Conservation (phyloP, 306 rosid species). For the Mimosa pudica region DNA sequence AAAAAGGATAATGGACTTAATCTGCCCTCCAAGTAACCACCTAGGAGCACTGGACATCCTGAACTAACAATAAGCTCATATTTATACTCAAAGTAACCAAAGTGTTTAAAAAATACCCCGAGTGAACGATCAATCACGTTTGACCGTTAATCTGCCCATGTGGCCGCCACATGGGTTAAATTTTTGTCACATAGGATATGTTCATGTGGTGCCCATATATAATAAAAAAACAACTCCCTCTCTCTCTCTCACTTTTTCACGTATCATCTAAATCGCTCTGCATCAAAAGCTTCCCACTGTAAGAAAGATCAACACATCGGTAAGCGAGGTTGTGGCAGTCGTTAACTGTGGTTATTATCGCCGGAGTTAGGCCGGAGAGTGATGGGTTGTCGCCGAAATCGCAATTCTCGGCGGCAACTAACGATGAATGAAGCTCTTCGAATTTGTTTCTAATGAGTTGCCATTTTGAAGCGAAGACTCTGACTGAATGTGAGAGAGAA, state of each 20-base stretch:
- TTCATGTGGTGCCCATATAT: too few relatives aligned
- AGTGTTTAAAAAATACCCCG: too few relatives aligned
- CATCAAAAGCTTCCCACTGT: conserved; percentile 91
- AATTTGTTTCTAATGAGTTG: conserved; percentile 63
- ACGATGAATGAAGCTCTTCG: conserved; percentile 60
- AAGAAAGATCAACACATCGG: conserved; percentile 76
- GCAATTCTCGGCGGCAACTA: conserved; percentile 60
- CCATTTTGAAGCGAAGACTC: conserved; percentile 82
- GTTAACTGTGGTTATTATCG: conserved; percentile 40
- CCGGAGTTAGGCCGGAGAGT: conserved; percentile 44
- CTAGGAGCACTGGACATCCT: too few relatives aligned
- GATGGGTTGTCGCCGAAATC: conserved; percentile 50
- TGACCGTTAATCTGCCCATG: too few relatives aligned
- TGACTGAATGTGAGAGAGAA: conserved; percentile 61
- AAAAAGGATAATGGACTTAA: too few relatives aligned
- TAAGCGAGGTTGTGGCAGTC: conserved; percentile 71
- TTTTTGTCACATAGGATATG: too few relatives aligned
- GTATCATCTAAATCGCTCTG: conserved; percentile 83
- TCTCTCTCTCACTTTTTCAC: not conserved
- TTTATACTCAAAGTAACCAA: too few relatives aligned
- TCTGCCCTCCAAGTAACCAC: too few relatives aligned
- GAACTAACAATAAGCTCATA: too few relatives aligned
- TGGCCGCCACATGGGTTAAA: too few relatives aligned
- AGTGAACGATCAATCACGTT: too few relatives aligned
- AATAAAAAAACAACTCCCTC: too few relatives aligned